Evolutionary conservation across 2,329 filamentous ascomycete genomes (phyloP), one percentile per base, ranked within the genome.

Genomic region (Monosporascus sp.): DNA sequence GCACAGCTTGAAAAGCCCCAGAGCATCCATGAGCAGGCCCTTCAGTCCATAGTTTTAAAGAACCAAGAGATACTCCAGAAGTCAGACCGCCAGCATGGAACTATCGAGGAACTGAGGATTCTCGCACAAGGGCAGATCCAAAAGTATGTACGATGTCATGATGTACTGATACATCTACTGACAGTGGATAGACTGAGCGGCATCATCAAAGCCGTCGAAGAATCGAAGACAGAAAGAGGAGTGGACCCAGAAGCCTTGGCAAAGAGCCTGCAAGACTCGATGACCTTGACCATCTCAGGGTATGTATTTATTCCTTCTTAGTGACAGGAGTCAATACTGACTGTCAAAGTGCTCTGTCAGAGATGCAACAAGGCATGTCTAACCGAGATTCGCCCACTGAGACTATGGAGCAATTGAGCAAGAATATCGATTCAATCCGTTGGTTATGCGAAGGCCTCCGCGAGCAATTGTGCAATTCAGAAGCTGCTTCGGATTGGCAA

Each of bases 1-100:
- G 53, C 53, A 24, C 60, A 64, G 50, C 56, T 67, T 3, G 35
- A 47, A 3, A 54, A 58, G 22, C 58, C 56, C 8, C 56, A 59
- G 2, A 52, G 54, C 44, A 24, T 60, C 14, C 62, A 62, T 48
- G 53, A 50, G 26, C 28, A 58, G 46, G 58, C 52, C 2, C 38
- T 65, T 22, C 53, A 58, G 41, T 59, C 55, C n/a, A 26, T 65
- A 3, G 40, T 28, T 22, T 31, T 20, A 8, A 61, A 63, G 37
- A 62, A 61, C 26, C 44, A 50, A 41, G 55, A 65, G 45, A 45
- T 66, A 7, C 37, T 60, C 15, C 43, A 60, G 24, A 59, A 59
- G 48, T 52, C 56, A 18, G 43, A 56, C 17, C 45, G 54, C 7
- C 49, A 55, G 35, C 37, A 24, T 9, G 44, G 47, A 22, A 52